Evolutionary conservation across 2,329 filamentous ascomycete species (phyloP).

Genomic region (Mycosphaerella arachidis): DNA sequence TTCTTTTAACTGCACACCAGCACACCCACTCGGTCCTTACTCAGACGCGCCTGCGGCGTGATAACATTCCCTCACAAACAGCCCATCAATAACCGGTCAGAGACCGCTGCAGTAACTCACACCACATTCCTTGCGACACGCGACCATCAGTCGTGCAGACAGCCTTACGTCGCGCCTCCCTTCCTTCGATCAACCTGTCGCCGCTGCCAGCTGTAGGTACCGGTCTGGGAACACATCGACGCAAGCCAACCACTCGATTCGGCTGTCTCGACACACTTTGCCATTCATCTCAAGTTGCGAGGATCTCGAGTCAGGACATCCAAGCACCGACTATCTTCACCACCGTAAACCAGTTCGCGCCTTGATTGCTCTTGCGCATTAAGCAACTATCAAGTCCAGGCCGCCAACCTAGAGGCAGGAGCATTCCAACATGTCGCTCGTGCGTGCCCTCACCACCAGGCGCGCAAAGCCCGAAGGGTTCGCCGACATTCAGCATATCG

Average conservation of each 20-base stretch:
- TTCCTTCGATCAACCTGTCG: background rate
- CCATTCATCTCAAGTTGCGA: background rate
- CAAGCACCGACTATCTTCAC: background rate
- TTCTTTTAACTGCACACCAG: constrained; percentile 2
- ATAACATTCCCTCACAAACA: constrained; percentile 2
- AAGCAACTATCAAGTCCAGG: background rate
- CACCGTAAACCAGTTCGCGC: background rate
- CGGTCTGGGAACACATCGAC: background rate
- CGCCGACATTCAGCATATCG: constrained; percentile 28
- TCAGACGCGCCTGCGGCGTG: constrained; percentile 6
- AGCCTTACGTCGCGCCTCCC: background rate
- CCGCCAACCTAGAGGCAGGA: background rate
- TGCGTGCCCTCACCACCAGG: constrained; percentile 69
- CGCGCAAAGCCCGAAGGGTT: constrained; percentile 53
- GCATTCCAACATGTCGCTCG: constrained; percentile 51
- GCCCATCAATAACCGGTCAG: background rate
- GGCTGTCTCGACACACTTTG: background rate
- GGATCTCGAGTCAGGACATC: background rate
- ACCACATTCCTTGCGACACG: constrained; percentile 11
- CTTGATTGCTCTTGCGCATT: background rate
- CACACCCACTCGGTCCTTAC: constrained; percentile 1
- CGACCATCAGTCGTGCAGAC: background rate
- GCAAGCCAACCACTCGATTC: background rate
- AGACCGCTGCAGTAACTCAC: background rate
- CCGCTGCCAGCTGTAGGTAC: background rate